Evolutionary conservation across 2,329 filamentous ascomycete genomes (phyloP), one percentile per base, ranked within the genome.

Genomic region (Diaporthe ampelina): DNA sequence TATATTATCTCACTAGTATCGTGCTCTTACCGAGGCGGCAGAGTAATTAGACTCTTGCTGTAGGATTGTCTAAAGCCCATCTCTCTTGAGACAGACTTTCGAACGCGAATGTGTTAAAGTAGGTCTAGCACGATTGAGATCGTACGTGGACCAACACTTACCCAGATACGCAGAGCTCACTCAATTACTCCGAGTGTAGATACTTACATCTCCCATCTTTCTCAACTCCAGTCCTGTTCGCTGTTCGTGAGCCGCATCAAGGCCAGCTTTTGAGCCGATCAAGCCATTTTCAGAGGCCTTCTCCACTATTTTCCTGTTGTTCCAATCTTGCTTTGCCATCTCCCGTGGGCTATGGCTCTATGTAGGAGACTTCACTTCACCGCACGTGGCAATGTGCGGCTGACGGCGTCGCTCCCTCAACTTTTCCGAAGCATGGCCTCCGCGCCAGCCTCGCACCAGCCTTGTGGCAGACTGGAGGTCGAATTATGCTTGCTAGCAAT

Each of bases 91-190:
- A 19, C 6, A 45, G 17, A 32, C 2, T 63, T 4, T 63, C 19
- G 24, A 63, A 24, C 40, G 26, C 1, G 13, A 13, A 45, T 8
- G 10, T 19, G 4, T 9, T 26, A 17, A 4, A 4, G 19, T 1
- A 29, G n/a, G 5, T n/a, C 11, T 48, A 29, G 19, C 19, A 21
- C 17, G n/a, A 5, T 9, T 17, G 19, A 19, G 3, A 19, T 21
- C 3, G 4, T 8, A 29, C 0, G 2, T n/a, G 7, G 3, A 17
- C 19, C 21, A 2, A 29, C 19, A 11, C 6, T 4, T 8, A 8
- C 17, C 9, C n/a, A 19, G 2, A 15, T 40, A 17, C 1, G 17
- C 3, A 8, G 10, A 6, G 2, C 26, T 24, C 13, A 19, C 13
- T 26, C 13, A 26, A 59, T 19, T 5, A 19, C 1, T 17, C 9